Evolutionary conservation across 257 asterid genomes (phyloP).

Genomic region (Solanum stenotomum): DNA sequence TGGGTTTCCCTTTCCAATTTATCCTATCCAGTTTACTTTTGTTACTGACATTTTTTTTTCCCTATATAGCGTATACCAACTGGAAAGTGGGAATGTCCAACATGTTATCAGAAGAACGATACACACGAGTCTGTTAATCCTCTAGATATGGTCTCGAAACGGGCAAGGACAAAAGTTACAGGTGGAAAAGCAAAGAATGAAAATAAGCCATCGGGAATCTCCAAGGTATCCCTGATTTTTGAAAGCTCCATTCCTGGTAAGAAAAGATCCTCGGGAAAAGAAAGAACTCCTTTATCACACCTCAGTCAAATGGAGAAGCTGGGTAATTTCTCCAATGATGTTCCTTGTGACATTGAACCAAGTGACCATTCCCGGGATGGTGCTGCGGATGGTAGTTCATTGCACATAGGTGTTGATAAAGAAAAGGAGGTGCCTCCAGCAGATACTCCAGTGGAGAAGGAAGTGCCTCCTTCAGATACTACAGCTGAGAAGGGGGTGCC

Average conservation of each 20-base stretch:
- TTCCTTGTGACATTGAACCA: constrained; percentile 13
- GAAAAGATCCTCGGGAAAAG: constrained; percentile 35
- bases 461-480: neutral
- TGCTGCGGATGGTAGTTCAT: constrained; percentile 37
- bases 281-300: constrained; percentile 23
- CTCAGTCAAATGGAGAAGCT: constrained; percentile 25
- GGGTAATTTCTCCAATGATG: constrained; percentile 26
- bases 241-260: constrained; percentile 29
- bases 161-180: constrained; percentile 49
- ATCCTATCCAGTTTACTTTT: neutral
- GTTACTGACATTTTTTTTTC: neutral
- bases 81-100: constrained; percentile 76
- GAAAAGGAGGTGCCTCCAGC: constrained; percentile 20
- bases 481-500: neutral
- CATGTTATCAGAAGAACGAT: constrained; percentile 33
- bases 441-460: constrained; percentile 3
- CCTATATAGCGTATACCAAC: constrained; percentile 47
- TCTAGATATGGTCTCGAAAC: constrained; percentile 40
- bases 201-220: constrained; percentile 29
- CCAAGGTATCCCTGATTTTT: constrained; percentile 20
- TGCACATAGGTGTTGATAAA: constrained; percentile 15
- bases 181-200: constrained; percentile 44
- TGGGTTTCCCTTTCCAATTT: constrained; percentile 2
- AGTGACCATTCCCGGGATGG: constrained; percentile 27
- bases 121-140: constrained; percentile 26